Evolutionary conservation across 31 red algal species (phyloP).

Genomic region (Odonthalia washingtoniensis): DNA sequence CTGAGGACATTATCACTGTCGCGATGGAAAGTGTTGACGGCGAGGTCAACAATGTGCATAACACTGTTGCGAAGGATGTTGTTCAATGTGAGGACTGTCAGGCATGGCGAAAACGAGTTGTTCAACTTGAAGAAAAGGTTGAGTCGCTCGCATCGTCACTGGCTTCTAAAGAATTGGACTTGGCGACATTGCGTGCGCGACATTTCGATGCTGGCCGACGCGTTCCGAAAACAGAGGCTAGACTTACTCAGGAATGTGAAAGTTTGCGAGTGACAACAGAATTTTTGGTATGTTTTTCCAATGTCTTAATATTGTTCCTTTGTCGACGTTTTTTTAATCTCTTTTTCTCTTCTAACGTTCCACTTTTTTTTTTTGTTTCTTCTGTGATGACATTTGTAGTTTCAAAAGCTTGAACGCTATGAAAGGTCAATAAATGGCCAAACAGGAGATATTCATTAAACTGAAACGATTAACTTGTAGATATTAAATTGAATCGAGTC

Average conservation of each 20-base stretch:
- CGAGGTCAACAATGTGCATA: neutral
- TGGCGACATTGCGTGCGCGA: constrained; percentile 24
- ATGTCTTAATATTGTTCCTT: neutral
- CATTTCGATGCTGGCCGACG: neutral
- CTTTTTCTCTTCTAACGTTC: too few species aligned
- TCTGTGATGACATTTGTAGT: constrained; percentile 32
- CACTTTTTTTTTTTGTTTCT: constrained; percentile 9
- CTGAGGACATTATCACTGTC: neutral
- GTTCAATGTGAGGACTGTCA: constrained; percentile 55
- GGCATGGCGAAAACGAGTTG: constrained; percentile 34
- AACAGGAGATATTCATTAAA: neutral
- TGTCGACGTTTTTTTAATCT: neutral
- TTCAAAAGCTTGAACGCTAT: constrained; percentile 60
- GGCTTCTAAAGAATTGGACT: constrained; percentile 41
- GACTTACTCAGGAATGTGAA: constrained; percentile 57
- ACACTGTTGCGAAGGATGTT: neutral
- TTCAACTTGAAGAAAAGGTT: constrained; percentile 55
- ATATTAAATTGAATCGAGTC: too few species aligned
- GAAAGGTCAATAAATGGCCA: constrained; percentile 28
- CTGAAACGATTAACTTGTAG: too few species aligned
- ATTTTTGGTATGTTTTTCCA: constrained; percentile 61
- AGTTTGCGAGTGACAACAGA: constrained; percentile 53
- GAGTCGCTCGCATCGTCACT: constrained; percentile 41
- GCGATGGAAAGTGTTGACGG: neutral
- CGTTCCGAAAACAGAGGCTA: constrained; percentile 21